phyloP scores from a whole-genome alignment of 768 basidiomycete species.

The Leccinum longicurvipes region DNA sequence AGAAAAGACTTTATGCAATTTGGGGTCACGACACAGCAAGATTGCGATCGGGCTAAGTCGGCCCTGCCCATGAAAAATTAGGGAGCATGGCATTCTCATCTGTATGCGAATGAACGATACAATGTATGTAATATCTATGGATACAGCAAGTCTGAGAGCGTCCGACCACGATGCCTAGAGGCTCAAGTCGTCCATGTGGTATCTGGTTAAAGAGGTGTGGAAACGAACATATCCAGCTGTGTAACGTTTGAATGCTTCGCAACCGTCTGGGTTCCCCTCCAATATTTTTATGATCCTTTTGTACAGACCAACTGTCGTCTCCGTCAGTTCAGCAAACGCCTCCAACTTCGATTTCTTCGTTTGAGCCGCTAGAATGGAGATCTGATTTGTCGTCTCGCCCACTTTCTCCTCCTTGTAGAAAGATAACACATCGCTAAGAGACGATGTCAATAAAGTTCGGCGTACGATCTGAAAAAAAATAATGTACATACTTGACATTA shows the following conservation, averaged over 20 bases:
- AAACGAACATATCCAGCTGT: conserved; percentile 18
- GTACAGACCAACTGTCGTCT: conserved; percentile 6
- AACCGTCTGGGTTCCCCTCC: conserved; percentile 2
- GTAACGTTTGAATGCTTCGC: conserved; percentile 5
- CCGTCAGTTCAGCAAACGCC: background rate
- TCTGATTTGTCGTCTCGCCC: background rate
- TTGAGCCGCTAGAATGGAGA: background rate
- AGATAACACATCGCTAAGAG: background rate
- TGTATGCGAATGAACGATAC: too few species aligned
- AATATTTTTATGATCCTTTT: conserved; percentile 20
- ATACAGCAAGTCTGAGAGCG: too few species aligned
- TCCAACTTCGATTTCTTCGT: background rate
- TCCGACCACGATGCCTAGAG: background rate
- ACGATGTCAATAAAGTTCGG: background rate
- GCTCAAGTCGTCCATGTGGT: conserved; percentile 14
- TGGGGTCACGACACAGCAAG: too few species aligned
- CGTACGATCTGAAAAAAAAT: background rate
- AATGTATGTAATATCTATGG: too few species aligned
- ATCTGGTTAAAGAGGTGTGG: conserved; percentile 20
- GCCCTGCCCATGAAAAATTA: too few species aligned
- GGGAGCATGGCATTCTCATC: too few species aligned
- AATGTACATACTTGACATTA: background rate
- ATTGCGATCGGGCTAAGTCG: too few species aligned
- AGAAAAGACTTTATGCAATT: too few species aligned
- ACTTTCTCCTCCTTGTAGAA: background rate